A percentile compares a stretch with the other conserved stretches of the same genome.
Evolutionary conservation across 169 alveolate genomes (phyloP).

Genomic region (Cystoisospora suis): DNA sequence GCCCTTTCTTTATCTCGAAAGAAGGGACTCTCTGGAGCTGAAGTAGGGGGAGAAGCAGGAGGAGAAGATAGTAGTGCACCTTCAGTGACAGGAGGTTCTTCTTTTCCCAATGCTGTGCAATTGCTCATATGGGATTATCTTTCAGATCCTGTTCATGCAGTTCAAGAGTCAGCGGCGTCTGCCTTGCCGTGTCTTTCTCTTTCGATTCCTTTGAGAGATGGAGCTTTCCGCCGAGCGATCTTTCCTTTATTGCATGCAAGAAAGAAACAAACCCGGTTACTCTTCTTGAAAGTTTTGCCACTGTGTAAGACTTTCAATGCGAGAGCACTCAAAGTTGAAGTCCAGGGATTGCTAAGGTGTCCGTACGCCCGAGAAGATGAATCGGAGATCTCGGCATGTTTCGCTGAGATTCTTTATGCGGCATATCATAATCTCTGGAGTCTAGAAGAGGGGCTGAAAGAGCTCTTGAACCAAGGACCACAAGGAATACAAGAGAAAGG

Average conservation of each 20-base stretch:
- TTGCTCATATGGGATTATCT: constrained; percentile 45
- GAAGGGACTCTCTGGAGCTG: too few species aligned
- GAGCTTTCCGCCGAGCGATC: constrained; percentile 58
- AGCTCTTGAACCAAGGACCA: not conserved
- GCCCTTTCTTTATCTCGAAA: not conserved
- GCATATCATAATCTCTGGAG: not conserved
- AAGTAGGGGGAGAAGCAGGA: too few species aligned
- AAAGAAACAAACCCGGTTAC: constrained; percentile 22
- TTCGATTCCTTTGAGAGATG: constrained; percentile 53
- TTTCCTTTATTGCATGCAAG: constrained; percentile 48
- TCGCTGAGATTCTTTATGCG: not conserved
- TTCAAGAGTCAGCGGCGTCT: constrained; percentile 56
- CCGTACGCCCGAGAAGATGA: constrained; percentile 9
- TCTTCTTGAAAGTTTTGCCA: constrained; percentile 52
- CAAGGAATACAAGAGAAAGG: not conserved
- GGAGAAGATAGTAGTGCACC: too few species aligned
- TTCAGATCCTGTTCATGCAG: constrained; percentile 34
- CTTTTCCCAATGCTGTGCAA: not conserved
- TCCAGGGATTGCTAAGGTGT: constrained; percentile 56
- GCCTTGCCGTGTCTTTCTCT: constrained; percentile 46
- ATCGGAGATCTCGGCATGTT: not conserved
- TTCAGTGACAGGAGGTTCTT: not conserved
- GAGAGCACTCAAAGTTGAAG: constrained; percentile 34
- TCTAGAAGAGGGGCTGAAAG: not conserved
- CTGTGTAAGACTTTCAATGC: constrained; percentile 43